Base-by-base conservation (phyloP, 371 early-diverging fungal genomes). In the Smittium culicis region DNA sequence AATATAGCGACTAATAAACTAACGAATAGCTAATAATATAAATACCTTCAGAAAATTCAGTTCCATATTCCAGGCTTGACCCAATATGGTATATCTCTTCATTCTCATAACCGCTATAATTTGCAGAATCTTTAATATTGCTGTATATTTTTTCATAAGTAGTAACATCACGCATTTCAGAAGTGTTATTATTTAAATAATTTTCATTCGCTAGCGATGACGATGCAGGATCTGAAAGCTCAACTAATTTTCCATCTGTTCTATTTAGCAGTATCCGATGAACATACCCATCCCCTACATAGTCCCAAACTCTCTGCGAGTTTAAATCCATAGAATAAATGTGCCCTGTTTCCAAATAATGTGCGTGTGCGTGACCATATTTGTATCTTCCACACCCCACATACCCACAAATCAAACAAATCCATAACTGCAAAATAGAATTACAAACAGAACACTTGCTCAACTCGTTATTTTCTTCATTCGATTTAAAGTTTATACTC, bases 231-330 rank as follows among this genome's bases (percentile, higher is more conserved):
- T 83, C 79, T 0, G 91, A 88, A 30, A 95, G 68, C 62, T 94
- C 93, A 5, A 96, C 93, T 28, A 96, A 69, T 69, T 92, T 93
- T 8, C 94, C 94, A 71, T 94, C 96, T 1, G 83, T 77, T 65
- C 79, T 84, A 73, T 90, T 93, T 72, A 92, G 94, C 64, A 95
- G 83, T 72, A 95, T 68, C 3, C 96, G 83, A 73, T 96, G 97
- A 2, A 96, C 94, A 73, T 94, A 90, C 1, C 93, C 92, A 76
- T 97, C 95, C 1, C 94, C 90, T 0, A 85, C 87, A 80, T 97
- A 97, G 73, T 97, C 98, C 98, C 98, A 97, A 25, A 97, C 93
- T 1, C 92, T 80, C 74, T 94, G 93, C 16, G 94, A 93, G 58
- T 91, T 91, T 27, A 97, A 82, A 70, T 96, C 96, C 66, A 97